phyloP scores from a whole-genome alignment of 805 yeast genomes.

The Lachancea sp. region DNA sequence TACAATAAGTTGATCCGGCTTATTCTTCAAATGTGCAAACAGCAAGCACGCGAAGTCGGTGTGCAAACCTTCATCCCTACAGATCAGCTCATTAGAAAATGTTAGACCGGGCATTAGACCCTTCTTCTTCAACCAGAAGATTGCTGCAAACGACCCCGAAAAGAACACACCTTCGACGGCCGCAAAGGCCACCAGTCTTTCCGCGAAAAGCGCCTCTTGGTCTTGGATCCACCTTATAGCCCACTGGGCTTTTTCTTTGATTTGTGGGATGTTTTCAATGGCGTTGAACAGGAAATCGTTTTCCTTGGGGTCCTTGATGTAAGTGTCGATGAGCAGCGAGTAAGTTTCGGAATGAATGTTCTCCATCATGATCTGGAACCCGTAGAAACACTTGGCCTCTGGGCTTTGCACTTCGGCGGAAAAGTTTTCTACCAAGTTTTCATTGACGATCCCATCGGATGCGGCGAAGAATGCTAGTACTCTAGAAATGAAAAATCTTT shows the following conservation, averaged over 20 bases:
- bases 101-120: conserved; percentile 99
- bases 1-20: conserved; percentile 74
- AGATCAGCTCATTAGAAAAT: conserved; percentile 93
- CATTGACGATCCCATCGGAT: conserved; percentile 96
- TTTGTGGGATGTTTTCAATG: conserved; percentile 92
- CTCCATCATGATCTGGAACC: conserved; percentile 99
- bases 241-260: conserved; percentile 97
- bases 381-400: conserved; percentile 97
- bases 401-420: conserved; percentile 95
- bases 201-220: conserved; percentile 81
- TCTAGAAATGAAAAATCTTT: conserved; percentile 85
- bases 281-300: conserved; percentile 88
- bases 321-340: conserved; percentile 88
- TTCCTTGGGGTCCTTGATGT: conserved; percentile 94
- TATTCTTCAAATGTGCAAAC: conserved; percentile 86
- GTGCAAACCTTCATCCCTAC: conserved; percentile 98
- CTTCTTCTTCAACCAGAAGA: conserved; percentile 98
- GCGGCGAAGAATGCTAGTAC: conserved; percentile 98
- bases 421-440: conserved; percentile 94
- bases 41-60: conserved; percentile 96
- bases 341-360: conserved; percentile 97
- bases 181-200: conserved; percentile 95
- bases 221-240: conserved; percentile 96
- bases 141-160: conserved; percentile 96
- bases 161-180: conserved; percentile 99